These are phyloP conservation scores for Biscutella laevigata DNA, from an alignment of 441 rosid species.

Conservation along the genomic window DNA sequence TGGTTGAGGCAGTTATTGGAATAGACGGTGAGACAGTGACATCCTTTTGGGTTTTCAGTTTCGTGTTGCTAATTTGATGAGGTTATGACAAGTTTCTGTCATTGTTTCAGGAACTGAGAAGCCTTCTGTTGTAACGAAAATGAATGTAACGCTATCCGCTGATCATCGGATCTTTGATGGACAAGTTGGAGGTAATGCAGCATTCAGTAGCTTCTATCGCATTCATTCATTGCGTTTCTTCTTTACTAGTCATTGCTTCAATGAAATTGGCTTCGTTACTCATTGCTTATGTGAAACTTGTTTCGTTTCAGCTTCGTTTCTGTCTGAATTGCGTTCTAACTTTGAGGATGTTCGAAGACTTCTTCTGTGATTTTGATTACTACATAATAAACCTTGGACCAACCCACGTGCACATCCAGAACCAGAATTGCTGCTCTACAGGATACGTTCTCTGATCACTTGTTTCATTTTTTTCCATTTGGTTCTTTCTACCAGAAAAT, in stretches of 20 bases:
- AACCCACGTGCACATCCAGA: slow-evolving; percentile 15
- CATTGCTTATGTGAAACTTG: neutral
- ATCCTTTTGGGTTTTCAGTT: slow-evolving; percentile 11
- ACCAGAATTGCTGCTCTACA: slow-evolving; percentile 16
- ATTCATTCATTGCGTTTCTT: neutral
- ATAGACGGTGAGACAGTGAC: slow-evolving; percentile 53
- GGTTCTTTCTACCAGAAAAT: neutral
- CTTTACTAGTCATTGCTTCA: neutral
- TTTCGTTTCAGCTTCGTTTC: slow-evolving; percentile 64
- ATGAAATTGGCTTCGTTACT: neutral
- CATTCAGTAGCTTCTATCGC: neutral
- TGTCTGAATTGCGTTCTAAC: slow-evolving; percentile 59
- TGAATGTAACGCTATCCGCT: slow-evolving; percentile 81
- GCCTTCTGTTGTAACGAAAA: slow-evolving; percentile 68
- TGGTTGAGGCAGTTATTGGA: slow-evolving; percentile 64
- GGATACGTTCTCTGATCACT: slow-evolving; percentile 12
- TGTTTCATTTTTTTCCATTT: slow-evolving; percentile 1
- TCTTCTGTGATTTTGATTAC: slow-evolving; percentile 41
- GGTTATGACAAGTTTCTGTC: slow-evolving; percentile 12
- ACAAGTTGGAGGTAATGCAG: slow-evolving; percentile 68
- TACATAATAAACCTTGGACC: slow-evolving; percentile 19
- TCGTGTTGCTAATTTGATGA: neutral
- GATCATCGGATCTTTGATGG: slow-evolving; percentile 95
- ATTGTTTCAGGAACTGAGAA: slow-evolving; percentile 59
- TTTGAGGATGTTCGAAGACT: slow-evolving; percentile 79